Evolutionary conservation across 495 filamentous ascomycete genomes (phyloP), one percentile per base, ranked within the genome.

Genomic region (Aspergillus sclerotioniger): DNA sequence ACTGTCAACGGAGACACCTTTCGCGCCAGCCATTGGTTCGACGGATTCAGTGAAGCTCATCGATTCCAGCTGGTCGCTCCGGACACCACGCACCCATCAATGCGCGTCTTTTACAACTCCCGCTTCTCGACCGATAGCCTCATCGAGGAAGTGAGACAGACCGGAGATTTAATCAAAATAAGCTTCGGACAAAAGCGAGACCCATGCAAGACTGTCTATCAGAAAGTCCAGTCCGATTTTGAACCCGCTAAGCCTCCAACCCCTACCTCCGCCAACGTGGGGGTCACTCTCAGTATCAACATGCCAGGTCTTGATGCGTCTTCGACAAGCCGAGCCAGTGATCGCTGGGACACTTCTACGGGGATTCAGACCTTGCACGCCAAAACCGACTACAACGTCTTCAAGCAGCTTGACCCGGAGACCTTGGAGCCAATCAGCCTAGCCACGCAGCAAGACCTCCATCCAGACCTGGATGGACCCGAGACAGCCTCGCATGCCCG

Each of bases 21-120:
- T 60, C 69, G 73, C 28, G 71, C 82, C 8, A 80, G 71, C 0
- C 90, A 94, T 64, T 94, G 90, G 90, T 90, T 92, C 58, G 87
- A 92, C 68, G 85, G 87, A n/a, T 84, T 91, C 44, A 79, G 79
- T n/a, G 86, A 90, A 57, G 84, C 82, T 3, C 88, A 91, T 62
- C 82, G 83, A 13, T 92, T 94, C 71, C 77, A 88, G 56, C 85
- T 92, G 32, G 61, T 71, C 15, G 58, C 59, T n/a, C 52, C 72
- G 5, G 51, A 73, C 5, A 62, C 58, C 13, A 50, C 53, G 9
- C 49, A 71, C 17, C 39, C 63, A 1, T 17, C 65, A 0, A 73
- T 70, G 1, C 70, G 71, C 25, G 84, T 92, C 3, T 70, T 79
- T n/a, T 92, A 92, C 68, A 88, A 86, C 48, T 91, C 88, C n/a